Conservation (phyloP, 2,329 filamentous ascomycete species). For the Alternaria triticina region DNA sequence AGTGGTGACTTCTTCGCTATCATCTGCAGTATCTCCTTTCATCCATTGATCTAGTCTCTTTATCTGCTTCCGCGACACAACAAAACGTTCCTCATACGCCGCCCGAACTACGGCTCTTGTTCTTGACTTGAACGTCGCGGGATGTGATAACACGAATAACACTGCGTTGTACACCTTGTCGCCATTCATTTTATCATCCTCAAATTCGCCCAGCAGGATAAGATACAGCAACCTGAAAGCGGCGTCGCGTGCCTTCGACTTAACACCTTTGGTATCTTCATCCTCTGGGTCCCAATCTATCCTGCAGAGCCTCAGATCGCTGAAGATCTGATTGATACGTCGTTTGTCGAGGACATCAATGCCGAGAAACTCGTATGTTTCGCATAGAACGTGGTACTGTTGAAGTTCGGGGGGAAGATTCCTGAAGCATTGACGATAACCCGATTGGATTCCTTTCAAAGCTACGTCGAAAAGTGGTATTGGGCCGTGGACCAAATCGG, state of each 20-base stretch:
- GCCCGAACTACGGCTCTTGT: conserved; percentile 27
- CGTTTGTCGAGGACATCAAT: conserved; percentile 28
- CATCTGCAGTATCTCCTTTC: not conserved
- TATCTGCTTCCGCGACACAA: conserved; percentile 30
- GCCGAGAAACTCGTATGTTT: conserved; percentile 34
- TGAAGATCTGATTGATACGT: conserved; percentile 10
- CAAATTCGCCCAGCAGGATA: conserved; percentile 16
- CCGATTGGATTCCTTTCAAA: conserved; percentile 35
- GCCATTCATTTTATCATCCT: conserved; percentile 25
- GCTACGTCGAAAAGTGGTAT: conserved; percentile 30
- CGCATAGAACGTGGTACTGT: conserved; percentile 28
- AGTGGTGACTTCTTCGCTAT: not conserved
- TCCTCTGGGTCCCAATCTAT: conserved; percentile 22
- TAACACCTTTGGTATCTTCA: conserved; percentile 5
- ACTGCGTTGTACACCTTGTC: conserved; percentile 32
- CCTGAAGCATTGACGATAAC: conserved; percentile 37
- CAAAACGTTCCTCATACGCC: conserved; percentile 33
- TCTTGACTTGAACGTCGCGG: conserved; percentile 30
- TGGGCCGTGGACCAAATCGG: conserved; percentile 21
- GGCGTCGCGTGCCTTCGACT: conserved; percentile 28
- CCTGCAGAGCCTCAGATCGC: conserved; percentile 20
- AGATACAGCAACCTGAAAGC: conserved; percentile 31
- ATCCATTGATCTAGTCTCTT: conserved; percentile 25
- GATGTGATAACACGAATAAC: conserved; percentile 31
- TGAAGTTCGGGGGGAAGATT: conserved; percentile 26